Evolutionary conservation across 176 grass and related monocot species (phyloP).

Genomic region (Avena insularis): DNA sequence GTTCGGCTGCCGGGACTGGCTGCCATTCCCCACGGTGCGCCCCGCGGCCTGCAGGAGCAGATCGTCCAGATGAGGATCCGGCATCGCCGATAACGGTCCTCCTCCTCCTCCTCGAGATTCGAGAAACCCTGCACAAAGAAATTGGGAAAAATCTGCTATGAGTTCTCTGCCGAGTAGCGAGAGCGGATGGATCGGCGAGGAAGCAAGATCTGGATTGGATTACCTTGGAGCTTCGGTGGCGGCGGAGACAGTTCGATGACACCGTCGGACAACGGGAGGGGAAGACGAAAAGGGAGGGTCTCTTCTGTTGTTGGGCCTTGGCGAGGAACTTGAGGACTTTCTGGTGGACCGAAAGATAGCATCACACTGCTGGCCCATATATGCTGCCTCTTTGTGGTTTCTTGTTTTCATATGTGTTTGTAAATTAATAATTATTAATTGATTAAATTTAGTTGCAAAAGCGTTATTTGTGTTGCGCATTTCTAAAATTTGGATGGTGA

Average conservation of each 20-base stretch:
- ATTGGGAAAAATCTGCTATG: not conserved
- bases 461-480: too few relatives aligned
- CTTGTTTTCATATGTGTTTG: not conserved
- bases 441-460: too few relatives aligned
- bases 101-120: conserved; percentile 5
- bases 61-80: conserved; percentile 56
- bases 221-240: conserved; percentile 25
- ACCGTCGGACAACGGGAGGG: not conserved
- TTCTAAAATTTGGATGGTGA: too few relatives aligned
- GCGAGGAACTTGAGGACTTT: not conserved
- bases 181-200: not conserved
- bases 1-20: conserved; percentile 43
- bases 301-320: conserved; percentile 10
- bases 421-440: too few relatives aligned
- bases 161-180: not conserved
- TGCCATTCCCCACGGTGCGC: conserved; percentile 47
- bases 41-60: conserved; percentile 88
- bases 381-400: not conserved
- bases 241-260: conserved; percentile 14
- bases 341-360: not conserved
- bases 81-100: conserved; percentile 43
- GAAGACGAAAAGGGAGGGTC: not conserved
- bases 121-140: conserved; percentile 2
- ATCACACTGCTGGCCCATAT: not conserved
- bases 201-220: conserved; percentile 13